Evolutionary conservation across 2,329 filamentous ascomycete genomes (phyloP).

Genomic region (Neofusicoccum ribis): DNA sequence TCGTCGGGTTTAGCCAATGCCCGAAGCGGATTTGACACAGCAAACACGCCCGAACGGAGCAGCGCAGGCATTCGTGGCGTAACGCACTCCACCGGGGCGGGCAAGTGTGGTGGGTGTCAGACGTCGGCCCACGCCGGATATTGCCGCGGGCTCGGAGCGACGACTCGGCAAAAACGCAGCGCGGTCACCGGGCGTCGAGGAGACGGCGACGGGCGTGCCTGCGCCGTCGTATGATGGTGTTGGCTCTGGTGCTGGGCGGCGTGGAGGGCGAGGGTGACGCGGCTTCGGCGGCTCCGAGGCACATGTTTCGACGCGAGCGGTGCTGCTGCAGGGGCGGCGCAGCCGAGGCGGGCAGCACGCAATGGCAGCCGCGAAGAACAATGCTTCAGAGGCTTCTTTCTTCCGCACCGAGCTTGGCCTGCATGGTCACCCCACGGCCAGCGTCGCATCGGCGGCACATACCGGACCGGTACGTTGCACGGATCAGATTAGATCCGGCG

Average conservation of each 20-base stretch:
- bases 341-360: no score
- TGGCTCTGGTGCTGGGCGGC: neutral
- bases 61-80: neutral
- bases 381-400: no score
- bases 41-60: neutral
- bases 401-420: neutral
- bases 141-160: no score
- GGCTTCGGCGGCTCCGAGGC: conserved; percentile 6
- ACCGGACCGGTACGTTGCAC: neutral
- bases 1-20: neutral
- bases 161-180: no score
- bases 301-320: neutral
- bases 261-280: neutral
- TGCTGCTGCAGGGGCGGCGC: neutral
- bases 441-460: conserved; percentile 3
- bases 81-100: neutral
- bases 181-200: neutral
- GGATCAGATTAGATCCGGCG: conserved; percentile 19
- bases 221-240: neutral
- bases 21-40: neutral
- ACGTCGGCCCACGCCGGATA: no score
- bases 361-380: no score
- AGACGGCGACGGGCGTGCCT: no score
- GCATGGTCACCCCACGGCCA: neutral
- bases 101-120: no score